These are phyloP conservation scores for Rubia occidens DNA, from an alignment of 305 asterid species.

Conservation along the genomic window DNA sequence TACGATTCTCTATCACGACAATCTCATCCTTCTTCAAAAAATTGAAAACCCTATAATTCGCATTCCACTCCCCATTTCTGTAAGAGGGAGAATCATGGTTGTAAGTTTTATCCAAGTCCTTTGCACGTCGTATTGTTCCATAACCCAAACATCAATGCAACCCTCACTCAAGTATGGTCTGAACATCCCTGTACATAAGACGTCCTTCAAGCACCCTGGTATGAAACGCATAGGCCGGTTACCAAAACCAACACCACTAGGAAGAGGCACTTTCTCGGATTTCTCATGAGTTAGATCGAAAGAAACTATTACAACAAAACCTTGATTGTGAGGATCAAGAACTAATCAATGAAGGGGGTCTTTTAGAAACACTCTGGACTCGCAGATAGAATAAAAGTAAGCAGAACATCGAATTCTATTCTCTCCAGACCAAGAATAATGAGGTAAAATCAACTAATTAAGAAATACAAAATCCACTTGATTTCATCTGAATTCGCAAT, in stretches of 20 bases:
- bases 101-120: too few species aligned
- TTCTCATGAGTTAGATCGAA: not conserved
- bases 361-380: not conserved
- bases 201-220: not conserved
- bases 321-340: not conserved
- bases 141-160: not conserved
- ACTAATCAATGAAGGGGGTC: not conserved
- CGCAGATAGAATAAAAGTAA: too few species aligned
- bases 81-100: not conserved
- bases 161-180: too few species aligned
- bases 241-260: not conserved
- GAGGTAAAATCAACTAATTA: too few species aligned
- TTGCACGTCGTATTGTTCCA: not conserved
- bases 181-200: too few species aligned
- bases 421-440: too few species aligned
- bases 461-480: too few species aligned
- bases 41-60: too few species aligned
- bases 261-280: not conserved
- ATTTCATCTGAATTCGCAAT: too few species aligned
- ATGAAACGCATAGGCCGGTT: not conserved
- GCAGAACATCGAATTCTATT: too few species aligned
- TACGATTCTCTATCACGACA: not conserved
- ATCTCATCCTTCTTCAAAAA: not conserved
- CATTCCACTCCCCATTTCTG: too few species aligned
- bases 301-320: not conserved